A percentile compares a stretch with the other conserved stretches of the same genome.
phyloP scores from a whole-genome alignment of 371 early-diverging fungal genomes.

The Chytridium lagenaria region DNA sequence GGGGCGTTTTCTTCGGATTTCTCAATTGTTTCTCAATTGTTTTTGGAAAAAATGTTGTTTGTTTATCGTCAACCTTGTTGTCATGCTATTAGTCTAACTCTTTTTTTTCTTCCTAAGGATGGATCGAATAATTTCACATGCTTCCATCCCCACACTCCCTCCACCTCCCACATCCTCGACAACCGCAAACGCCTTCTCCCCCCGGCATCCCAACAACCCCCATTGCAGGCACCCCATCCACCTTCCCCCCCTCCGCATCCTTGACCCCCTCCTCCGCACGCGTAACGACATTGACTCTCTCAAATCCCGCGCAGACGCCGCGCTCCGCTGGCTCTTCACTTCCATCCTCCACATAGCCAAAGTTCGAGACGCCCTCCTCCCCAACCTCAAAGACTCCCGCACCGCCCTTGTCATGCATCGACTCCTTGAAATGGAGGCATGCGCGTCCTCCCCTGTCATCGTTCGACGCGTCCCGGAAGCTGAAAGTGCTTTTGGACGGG shows the following conservation, averaged over 20 bases:
- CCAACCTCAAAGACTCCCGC: neutral
- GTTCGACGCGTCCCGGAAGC: no score
- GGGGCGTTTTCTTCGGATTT: no score
- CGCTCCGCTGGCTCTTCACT: neutral
- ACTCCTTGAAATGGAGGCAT: neutral
- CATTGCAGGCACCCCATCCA: neutral
- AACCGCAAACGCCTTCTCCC: no score
- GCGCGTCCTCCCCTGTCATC: no score
- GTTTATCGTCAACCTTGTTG: neutral
- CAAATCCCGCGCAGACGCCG: neutral
- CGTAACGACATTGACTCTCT: neutral
- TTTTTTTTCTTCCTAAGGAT: neutral
- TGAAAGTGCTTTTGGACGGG: neutral
- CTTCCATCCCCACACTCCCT: neutral
- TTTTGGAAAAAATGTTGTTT: no score
- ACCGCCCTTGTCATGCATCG: neutral
- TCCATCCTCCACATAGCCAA: neutral
- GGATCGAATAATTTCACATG: constrained; percentile 1
- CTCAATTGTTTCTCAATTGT: no score
- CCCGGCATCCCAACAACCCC: neutral
- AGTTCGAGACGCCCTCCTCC: neutral
- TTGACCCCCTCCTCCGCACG: neutral
- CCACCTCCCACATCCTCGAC: neutral
- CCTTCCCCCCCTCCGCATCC: neutral
- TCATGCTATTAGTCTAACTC: neutral